phyloP scores from a whole-genome alignment of 164 flowering plant species.

The Vitis labrusca region DNA sequence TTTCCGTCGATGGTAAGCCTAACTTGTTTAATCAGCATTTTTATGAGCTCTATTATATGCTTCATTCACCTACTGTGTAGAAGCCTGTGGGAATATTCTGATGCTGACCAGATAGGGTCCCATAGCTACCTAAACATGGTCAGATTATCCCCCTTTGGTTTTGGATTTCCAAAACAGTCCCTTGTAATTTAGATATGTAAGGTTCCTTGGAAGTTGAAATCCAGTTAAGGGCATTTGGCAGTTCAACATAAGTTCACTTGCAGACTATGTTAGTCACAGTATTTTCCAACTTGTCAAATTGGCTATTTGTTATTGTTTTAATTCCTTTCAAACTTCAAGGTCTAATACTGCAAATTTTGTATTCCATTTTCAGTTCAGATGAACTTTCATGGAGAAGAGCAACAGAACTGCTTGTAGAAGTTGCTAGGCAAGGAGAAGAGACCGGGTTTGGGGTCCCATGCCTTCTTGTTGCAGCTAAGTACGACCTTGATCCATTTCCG shows the following conservation, averaged over 20 bases:
- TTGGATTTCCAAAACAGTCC: too few species aligned
- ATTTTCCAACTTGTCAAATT: neutral
- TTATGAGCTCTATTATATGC: neutral
- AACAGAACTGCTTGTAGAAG: slow-evolving; percentile 25
- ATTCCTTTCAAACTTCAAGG: too few species aligned
- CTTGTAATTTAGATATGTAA: neutral
- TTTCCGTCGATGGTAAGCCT: neutral
- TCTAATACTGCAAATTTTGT: neutral
- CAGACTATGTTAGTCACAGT: neutral
- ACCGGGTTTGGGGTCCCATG: slow-evolving; percentile 33
- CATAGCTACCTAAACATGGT: too few species aligned
- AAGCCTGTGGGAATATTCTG: neutral
- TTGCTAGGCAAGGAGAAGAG: slow-evolving; percentile 34
- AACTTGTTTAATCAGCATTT: neutral
- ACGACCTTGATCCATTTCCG: slow-evolving; percentile 26
- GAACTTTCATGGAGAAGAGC: slow-evolving; percentile 33
- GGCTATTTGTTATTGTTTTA: too few species aligned
- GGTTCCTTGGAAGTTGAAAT: neutral
- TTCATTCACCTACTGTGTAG: neutral
- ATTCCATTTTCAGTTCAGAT: slow-evolving; percentile 24
- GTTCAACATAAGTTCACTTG: neutral
- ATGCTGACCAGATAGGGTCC: too few species aligned
- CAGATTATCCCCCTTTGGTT: too few species aligned
- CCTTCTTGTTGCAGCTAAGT: slow-evolving; percentile 34
- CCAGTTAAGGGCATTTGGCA: neutral